phyloP scores from a whole-genome alignment of 768 basidiomycete genomes.

The Kwoniella sp. region DNA sequence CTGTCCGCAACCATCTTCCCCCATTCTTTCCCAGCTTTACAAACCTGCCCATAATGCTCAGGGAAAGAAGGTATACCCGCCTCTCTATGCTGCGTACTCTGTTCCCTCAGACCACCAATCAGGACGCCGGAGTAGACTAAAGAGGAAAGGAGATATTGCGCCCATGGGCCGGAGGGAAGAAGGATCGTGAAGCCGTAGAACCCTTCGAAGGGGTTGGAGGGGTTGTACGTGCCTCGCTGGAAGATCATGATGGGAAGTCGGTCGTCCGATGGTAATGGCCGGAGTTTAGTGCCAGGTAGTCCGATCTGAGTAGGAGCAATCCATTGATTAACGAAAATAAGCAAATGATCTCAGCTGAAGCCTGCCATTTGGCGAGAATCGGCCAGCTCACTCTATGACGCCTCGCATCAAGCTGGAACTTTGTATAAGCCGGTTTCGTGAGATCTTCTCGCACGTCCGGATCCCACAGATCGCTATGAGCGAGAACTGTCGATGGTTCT shows the following conservation, averaged over 20 bases:
- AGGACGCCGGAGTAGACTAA: constrained; percentile 80
- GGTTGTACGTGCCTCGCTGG: constrained; percentile 65
- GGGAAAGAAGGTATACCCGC: constrained; percentile 76
- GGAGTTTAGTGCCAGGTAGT: constrained; percentile 74
- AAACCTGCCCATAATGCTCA: constrained; percentile 70
- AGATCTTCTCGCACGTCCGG: constrained; percentile 60
- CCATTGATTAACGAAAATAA: background rate
- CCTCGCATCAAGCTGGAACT: constrained; percentile 83
- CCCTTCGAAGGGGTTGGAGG: constrained; percentile 53
- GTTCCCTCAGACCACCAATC: constrained; percentile 80
- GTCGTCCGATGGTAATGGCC: constrained; percentile 72
- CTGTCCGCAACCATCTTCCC: constrained; percentile 61
- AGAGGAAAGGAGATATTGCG: constrained; percentile 83
- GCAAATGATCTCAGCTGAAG: background rate
- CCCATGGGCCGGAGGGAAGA: constrained; percentile 78
- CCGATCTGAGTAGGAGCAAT: constrained; percentile 61
- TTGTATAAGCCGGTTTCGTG: constrained; percentile 69
- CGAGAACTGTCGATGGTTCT: constrained; percentile 63
- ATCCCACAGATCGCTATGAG: constrained; percentile 76
- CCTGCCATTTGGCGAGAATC: background rate
- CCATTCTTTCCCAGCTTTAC: constrained; percentile 61
- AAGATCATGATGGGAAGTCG: constrained; percentile 80
- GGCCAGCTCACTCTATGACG: constrained; percentile 65
- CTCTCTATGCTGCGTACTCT: constrained; percentile 78
- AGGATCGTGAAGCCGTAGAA: constrained; percentile 87